A percentile compares a stretch with the other conserved stretches of the same genome.
Conservation (phyloP, 768 basidiomycete genomes). For the Boletus barrowsii region DNA sequence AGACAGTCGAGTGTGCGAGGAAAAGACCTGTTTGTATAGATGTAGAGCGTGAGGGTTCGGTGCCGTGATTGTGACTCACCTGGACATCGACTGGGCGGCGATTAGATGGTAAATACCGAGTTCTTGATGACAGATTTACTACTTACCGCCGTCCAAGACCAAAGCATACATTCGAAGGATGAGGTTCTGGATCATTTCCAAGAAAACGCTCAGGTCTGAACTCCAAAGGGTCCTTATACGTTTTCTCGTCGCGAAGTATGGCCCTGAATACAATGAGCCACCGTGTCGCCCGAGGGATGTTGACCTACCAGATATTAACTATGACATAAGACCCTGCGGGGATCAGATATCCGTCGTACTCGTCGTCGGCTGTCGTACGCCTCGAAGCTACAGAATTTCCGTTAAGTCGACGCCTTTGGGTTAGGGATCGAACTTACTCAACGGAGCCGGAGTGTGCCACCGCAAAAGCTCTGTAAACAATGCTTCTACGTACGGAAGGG, state of each 20-base stretch:
- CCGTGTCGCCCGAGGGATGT: too few species aligned
- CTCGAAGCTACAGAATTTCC: conserved; percentile 6
- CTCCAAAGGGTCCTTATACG: conserved; percentile 14
- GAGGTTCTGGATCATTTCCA: conserved; percentile 13
- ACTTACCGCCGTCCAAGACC: conserved; percentile 21
- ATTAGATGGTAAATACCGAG: not conserved
- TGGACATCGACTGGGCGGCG: conserved; percentile 9
- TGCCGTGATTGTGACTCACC: not conserved
- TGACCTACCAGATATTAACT: conserved; percentile 17
- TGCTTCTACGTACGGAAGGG: conserved; percentile 29
- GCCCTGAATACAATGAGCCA: conserved; percentile 4
- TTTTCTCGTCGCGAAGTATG: conserved; percentile 17
- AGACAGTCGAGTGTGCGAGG: conserved; percentile 26
- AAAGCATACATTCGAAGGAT: conserved; percentile 12
- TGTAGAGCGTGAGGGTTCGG: not conserved
- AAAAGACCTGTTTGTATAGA: conserved; percentile 18
- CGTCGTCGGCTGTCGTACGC: conserved; percentile 7
- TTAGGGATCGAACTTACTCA: not conserved
- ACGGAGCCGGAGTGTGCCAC: conserved; percentile 18
- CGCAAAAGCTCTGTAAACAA: conserved; percentile 23
- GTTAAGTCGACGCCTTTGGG: not conserved
- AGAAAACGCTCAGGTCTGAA: conserved; percentile 26
- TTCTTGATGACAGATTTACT: rapidly evolving
- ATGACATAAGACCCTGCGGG: conserved; percentile 15
- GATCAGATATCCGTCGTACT: conserved; percentile 22